phyloP scores from a whole-genome alignment of 306 rosid species.

The Cyclanthera cordifolia region DNA sequence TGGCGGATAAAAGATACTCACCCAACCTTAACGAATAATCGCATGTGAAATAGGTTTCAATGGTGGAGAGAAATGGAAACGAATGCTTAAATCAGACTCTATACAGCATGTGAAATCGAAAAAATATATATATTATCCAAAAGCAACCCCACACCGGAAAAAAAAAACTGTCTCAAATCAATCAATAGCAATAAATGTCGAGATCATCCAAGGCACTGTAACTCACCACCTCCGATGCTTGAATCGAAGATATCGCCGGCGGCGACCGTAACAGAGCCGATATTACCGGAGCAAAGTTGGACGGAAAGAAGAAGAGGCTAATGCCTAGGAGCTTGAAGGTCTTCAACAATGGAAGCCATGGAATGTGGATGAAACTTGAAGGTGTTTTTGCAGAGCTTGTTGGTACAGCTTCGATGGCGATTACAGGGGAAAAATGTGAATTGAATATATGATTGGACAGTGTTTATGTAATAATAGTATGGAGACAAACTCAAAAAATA shows the following conservation, averaged over 20 bases:
- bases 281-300: not conserved
- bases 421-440: not conserved
- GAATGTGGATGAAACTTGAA: not conserved
- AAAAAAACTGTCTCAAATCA: constrained; percentile 10
- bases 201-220: not conserved
- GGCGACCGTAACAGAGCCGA: not conserved
- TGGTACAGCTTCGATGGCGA: not conserved
- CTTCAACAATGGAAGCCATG: not conserved
- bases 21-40: constrained; percentile 41
- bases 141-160: constrained; percentile 6
- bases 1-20: constrained; percentile 25
- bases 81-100: constrained; percentile 60
- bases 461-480: not conserved
- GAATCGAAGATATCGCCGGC: not conserved
- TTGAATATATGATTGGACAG: not conserved
- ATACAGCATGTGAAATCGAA: constrained; percentile 32
- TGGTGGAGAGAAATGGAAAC: constrained; percentile 2
- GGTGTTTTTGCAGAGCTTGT: not conserved
- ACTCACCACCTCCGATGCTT: not conserved
- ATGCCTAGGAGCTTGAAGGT: not conserved
- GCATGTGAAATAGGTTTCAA: constrained; percentile 49
- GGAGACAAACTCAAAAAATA: too few species aligned
- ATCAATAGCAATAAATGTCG: constrained; percentile 10
- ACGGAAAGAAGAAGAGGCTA: not conserved
- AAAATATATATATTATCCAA: constrained; percentile 11